phyloP scores from a whole-genome alignment of 345 rosid genomes.

The Limnanthes douglasii region DNA sequence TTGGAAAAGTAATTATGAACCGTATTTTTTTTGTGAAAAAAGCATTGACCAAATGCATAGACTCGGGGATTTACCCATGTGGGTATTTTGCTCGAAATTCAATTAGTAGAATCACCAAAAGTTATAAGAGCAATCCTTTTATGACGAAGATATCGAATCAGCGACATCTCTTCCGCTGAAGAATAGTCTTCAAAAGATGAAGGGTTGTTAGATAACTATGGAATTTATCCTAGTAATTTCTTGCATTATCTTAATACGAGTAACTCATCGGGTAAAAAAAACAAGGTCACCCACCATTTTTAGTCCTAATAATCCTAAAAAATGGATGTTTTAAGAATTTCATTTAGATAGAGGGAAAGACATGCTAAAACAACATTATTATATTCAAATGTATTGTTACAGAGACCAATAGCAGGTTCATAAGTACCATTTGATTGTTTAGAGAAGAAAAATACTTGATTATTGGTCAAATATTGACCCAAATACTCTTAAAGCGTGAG shows the following conservation, averaged over 20 bases:
- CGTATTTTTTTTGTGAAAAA: too few relatives aligned
- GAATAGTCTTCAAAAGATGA: slow-evolving; percentile 29
- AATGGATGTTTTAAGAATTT: slow-evolving; percentile 34
- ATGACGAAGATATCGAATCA: too few relatives aligned
- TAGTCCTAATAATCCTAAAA: slow-evolving; percentile 51
- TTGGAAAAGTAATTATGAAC: too few relatives aligned
- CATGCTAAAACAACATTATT: slow-evolving; percentile 50
- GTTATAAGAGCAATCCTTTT: slow-evolving; percentile 17
- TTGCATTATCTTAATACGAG: slow-evolving; percentile 74
- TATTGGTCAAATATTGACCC: slow-evolving; percentile 61
- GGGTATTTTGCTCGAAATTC: slow-evolving; percentile 23
- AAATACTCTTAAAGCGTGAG: slow-evolving; percentile 44
- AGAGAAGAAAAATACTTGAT: slow-evolving; percentile 50
- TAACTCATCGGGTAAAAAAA: slow-evolving; percentile 51
- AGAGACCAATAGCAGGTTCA: slow-evolving; percentile 58
- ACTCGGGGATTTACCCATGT: too few relatives aligned
- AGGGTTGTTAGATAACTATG: slow-evolving; percentile 41
- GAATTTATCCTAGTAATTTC: slow-evolving; percentile 60
- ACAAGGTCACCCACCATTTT: slow-evolving; percentile 49
- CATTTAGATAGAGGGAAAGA: slow-evolving; percentile 86
- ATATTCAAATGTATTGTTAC: slow-evolving; percentile 46
- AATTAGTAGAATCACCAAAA: slow-evolving; percentile 11
- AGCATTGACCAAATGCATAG: too few relatives aligned
- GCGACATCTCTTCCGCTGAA: slow-evolving; percentile 27
- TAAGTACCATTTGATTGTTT: slow-evolving; percentile 38